Conservation (phyloP, 1,284 basidiomycete species). For the Ganoderma boninense region DNA sequence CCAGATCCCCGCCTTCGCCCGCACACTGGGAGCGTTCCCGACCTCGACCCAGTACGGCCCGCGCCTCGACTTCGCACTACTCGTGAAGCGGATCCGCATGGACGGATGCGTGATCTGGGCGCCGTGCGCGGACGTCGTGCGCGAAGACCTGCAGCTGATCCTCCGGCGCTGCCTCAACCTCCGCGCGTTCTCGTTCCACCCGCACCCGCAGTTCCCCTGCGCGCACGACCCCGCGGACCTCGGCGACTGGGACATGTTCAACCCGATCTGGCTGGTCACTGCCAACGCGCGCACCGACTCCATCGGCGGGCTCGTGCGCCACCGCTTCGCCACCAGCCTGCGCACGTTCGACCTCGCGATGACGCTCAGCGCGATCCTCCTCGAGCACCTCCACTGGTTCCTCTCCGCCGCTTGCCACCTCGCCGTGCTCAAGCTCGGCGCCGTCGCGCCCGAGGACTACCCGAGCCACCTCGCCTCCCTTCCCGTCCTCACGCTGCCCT, state of each 20-base stretch:
- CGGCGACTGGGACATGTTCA: slow-evolving; percentile 11
- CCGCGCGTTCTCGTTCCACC: slow-evolving; percentile 20
- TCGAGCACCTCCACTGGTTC: slow-evolving; percentile 11
- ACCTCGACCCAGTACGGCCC: not conserved
- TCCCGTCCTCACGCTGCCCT: not conserved
- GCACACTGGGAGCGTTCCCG: slow-evolving; percentile 12
- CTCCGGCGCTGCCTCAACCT: slow-evolving; percentile 19
- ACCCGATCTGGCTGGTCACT: slow-evolving; percentile 16
- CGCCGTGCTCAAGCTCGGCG: slow-evolving; percentile 12
- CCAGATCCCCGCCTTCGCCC: slow-evolving; percentile 22
- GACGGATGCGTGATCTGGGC: slow-evolving; percentile 21
- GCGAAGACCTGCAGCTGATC: slow-evolving; percentile 20
- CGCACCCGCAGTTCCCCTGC: slow-evolving; percentile 13
- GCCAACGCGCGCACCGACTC: not conserved
- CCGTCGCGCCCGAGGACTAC: not conserved
- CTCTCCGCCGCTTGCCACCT: slow-evolving; percentile 13
- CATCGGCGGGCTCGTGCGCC: slow-evolving; percentile 5
- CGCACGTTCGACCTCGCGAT: slow-evolving; percentile 15
- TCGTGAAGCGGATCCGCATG: slow-evolving; percentile 19
- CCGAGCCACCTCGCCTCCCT: not conserved
- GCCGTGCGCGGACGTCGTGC: slow-evolving; percentile 19
- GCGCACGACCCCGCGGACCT: not conserved
- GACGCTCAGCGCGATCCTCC: not conserved
- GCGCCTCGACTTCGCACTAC: not conserved
- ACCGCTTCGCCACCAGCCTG: slow-evolving; percentile 14